These are phyloP conservation scores for Gastrolobium bilobum DNA, from an alignment of 306 rosid species.

Conservation along the genomic window DNA sequence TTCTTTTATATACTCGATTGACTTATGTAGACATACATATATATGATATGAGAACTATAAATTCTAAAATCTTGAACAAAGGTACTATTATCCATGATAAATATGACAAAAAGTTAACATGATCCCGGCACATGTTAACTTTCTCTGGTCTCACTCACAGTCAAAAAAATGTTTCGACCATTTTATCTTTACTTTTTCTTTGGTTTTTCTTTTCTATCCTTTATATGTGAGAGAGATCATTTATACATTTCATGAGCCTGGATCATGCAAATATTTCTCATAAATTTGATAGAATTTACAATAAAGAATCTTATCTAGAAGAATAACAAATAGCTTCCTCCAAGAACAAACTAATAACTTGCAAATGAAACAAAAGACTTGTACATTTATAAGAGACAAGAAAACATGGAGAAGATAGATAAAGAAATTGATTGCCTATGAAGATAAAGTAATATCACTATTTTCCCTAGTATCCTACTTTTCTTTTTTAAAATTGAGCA, in stretches of 20 bases:
- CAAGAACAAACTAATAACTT: slow-evolving; percentile 19
- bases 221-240: no score
- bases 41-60: not conserved
- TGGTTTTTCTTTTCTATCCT: no score
- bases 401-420: not conserved
- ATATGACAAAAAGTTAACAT: no score
- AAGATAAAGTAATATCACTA: slow-evolving; percentile 14
- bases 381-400: slow-evolving; percentile 51
- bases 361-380: slow-evolving; percentile 41
- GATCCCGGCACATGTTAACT: no score
- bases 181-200: no score
- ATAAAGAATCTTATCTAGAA: slow-evolving; percentile 43
- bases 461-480: not conserved
- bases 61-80: not conserved
- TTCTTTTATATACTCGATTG: no score
- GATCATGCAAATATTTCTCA: no score
- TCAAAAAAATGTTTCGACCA: no score
- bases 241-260: no score
- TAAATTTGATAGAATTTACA: slow-evolving; percentile 2
- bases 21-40: no score
- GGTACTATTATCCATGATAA: not conserved
- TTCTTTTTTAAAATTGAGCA: slow-evolving; percentile 18
- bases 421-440: slow-evolving; percentile 17
- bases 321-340: slow-evolving; percentile 40
- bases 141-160: no score